Base-by-base conservation (phyloP, 2,329 filamentous ascomycete genomes). In the Alternaria viburni region DNA sequence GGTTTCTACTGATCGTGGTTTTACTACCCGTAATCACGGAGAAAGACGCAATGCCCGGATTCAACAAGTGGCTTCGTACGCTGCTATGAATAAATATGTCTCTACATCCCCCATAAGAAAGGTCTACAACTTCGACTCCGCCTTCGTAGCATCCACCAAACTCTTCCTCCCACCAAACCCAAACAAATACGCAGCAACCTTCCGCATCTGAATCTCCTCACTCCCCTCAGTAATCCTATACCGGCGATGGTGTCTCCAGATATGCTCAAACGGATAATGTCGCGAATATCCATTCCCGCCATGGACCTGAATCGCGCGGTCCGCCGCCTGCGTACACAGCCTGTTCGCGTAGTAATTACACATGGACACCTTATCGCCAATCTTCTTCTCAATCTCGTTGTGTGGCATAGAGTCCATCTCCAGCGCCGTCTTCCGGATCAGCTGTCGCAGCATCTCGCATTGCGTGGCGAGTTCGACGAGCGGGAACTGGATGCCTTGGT, bases 141-240 rank as follows among this genome's bases (percentile, higher is more conserved):
- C 61, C 45, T 68, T 74, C 43, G 75, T 77, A 26, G 72, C 76
- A 68, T 79, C 76, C 3, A 67, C 70, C 25, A 77, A 51, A 28
- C 81, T 83, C 65, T 80, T 81, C 56, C 81, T 77, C 0, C 83
- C 84, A 11, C 82, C 81, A 66, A 85, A 87, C 1, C 85, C 86
- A 73, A 89, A 88, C 46, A 88, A 66, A 76, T 86, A 88, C 10
- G 85, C 86, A 0, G 86, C 87, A 10, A 90, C 83, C 77, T 89
- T 89, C n/a, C 87, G 81, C 84, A 89, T 89, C 77, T 90, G 87
- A 55, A 90, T 88, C 79, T 90, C 87, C 73, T 90, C 88, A 58
- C 86, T 87, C 0, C 87, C 88, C 73, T 90, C 88, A 0, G 88
- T 90, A 65, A 90, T 90, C 36, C 88, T 78, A 70, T 90, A 90